Conservation (phyloP, 345 rosid species). For the Microthlaspi erraticum region DNA sequence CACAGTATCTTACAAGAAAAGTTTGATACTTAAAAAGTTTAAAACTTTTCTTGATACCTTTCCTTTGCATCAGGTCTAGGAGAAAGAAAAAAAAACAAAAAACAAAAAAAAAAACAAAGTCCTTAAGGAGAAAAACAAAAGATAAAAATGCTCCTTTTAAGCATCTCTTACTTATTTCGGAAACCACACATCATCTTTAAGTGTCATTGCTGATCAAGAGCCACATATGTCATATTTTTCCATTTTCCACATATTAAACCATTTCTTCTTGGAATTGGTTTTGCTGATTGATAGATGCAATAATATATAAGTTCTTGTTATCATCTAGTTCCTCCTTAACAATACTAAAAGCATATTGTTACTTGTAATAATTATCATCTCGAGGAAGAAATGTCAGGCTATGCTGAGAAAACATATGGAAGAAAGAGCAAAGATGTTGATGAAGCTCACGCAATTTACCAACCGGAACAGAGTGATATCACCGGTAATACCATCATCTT, state of each 20-base stretch:
- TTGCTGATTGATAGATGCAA: constrained; percentile 12
- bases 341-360: neutral
- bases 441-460: constrained; percentile 16
- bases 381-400: constrained; percentile 12
- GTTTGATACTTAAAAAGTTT: neutral
- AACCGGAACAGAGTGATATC: constrained; percentile 22
- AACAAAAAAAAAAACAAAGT: neutral
- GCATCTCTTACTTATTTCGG: constrained; percentile 34
- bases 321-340: constrained; percentile 1
- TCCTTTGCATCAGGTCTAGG: constrained; percentile 30
- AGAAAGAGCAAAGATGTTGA: constrained; percentile 34
- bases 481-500: constrained; percentile 34
- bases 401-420: constrained; percentile 27
- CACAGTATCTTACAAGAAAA: constrained; percentile 5
- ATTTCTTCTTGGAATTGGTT: constrained; percentile 17
- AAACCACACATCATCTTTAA: constrained; percentile 37
- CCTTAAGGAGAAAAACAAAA: constrained; percentile 38
- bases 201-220: constrained; percentile 39
- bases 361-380: too few relatives aligned
- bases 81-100: neutral
- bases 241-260: constrained; percentile 22
- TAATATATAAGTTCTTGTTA: constrained; percentile 11
- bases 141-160: constrained; percentile 31
- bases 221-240: constrained; percentile 15
- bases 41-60: constrained; percentile 32